Base-by-base conservation (phyloP, 139 green algal species). In the Marvania coccoides region DNA sequence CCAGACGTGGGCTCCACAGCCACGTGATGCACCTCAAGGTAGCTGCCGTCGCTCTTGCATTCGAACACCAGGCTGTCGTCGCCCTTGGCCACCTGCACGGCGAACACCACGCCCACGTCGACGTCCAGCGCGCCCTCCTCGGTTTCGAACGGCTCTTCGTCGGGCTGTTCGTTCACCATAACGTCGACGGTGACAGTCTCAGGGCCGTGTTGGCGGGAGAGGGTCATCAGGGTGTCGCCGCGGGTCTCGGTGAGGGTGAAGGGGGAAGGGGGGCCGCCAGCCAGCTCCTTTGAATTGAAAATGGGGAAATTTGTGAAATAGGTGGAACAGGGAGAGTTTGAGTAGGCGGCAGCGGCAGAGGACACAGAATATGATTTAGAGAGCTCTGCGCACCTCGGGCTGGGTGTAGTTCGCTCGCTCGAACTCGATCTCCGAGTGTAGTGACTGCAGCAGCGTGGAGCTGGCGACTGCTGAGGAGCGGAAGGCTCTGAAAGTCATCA, bases 121-220 rank as follows among this genome's bases (percentile, higher is more conserved):
- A 72, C 65, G 10, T 82, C 72, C 12, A 74, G 40, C 6, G 71
- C 75, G 13, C 76, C 66, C 9, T 70, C 65, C 37, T 72, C 77
- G 9, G 69, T 71, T n/a, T 73, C 74, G 14, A 78, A 65, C 12
- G 66, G 46, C 24, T 79, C 76, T 28, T 79, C 69, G 31, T 80
- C 81, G 0, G 73, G 71, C 47, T 82, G 77, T 4, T 56, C 28
- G 36, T 88, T 71, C 1, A 89, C 58, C 61, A 82, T 75, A 6
- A 92, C 70, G n/a, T 85, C 81, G 1, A 92, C 69, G 15, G 64
- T 65, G 34, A 92, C 74, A 4, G 69, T 65, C 48, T 87, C 77
- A 24, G 76, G 48, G 6, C 74, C 72, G 26, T 62, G 42, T 4
- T 73, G 6, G 6, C 75, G 65, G 10, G 46, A 71, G 3, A 88